Evolutionary conservation across 768 basidiomycete species (phyloP).

Genomic region (Stropharia rugosoannulata): DNA sequence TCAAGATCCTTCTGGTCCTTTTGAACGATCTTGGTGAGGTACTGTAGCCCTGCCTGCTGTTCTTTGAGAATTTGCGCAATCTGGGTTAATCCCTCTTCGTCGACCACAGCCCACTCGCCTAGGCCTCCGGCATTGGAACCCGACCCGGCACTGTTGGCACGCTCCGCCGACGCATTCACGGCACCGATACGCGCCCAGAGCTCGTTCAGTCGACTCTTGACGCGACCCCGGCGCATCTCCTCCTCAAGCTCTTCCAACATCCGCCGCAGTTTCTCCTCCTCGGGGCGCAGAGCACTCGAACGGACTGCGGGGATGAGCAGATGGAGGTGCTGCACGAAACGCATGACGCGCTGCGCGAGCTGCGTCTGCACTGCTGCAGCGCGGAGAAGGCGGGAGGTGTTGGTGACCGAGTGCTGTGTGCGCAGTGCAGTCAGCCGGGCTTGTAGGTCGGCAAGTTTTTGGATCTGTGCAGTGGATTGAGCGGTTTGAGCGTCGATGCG

Average conservation of each 20-base stretch:
- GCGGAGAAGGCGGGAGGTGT: slow-evolving; percentile 64
- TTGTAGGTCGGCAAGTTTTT: slow-evolving; percentile 72
- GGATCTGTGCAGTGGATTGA: slow-evolving; percentile 65
- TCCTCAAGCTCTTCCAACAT: slow-evolving; percentile 74
- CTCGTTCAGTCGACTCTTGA: slow-evolving; percentile 76
- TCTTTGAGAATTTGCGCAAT: slow-evolving; percentile 77
- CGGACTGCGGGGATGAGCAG: slow-evolving; percentile 77
- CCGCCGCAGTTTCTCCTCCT: slow-evolving; percentile 75
- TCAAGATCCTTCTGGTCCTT: slow-evolving; percentile 62
- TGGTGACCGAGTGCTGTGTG: slow-evolving; percentile 63
- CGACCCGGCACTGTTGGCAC: slow-evolving; percentile 35
- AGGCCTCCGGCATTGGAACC: background rate
- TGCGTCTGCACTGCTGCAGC: slow-evolving; percentile 66
- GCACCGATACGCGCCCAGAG: slow-evolving; percentile 84
- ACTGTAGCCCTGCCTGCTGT: slow-evolving; percentile 78
- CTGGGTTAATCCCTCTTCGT: slow-evolving; percentile 79
- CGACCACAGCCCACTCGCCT: slow-evolving; percentile 81
- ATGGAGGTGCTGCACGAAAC: slow-evolving; percentile 73
- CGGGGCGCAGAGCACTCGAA: slow-evolving; percentile 71
- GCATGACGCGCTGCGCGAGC: slow-evolving; percentile 66
- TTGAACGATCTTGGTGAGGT: slow-evolving; percentile 75
- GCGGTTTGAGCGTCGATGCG: slow-evolving; percentile 75
- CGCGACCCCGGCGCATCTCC: slow-evolving; percentile 62
- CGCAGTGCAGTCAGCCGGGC: slow-evolving; percentile 59
- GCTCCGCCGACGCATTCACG: slow-evolving; percentile 60